Base-by-base conservation (phyloP, 2,329 filamentous ascomycete species). In the Aspergillus aculeatinus region DNA sequence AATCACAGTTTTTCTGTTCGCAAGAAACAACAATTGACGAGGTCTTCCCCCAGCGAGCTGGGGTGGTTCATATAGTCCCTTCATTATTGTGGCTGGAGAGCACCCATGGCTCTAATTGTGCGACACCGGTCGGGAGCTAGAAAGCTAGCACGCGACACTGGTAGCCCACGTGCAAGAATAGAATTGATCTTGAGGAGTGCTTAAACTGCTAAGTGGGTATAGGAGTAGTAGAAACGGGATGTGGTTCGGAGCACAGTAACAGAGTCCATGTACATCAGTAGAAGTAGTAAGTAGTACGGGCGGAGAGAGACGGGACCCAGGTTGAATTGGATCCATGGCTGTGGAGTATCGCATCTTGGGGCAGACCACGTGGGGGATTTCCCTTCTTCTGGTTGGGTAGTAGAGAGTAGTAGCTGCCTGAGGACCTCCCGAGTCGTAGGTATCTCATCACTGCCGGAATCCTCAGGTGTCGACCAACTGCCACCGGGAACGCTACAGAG, bases 21-120 rank as follows among this genome's bases (percentile, higher is more conserved):
- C 7, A 9, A 21, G 5, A 21, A 6, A 33, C 2, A 42, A 35
- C 44, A 53, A 42, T 14, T 48, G 33, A 54, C 44, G n/a, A 50
- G 16, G 29, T 23, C 19, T 10, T 19, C 12, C 39, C 11, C 29
- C 31, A 16, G 48, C 53, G 55, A 39, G 19, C 48, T 39, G 60
- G 29, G 39, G 48, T 51, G 58, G 56, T 19, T 64, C 50, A 55
- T 67, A 61, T 59, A 67, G 42, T 12, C 55, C 62, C 56, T 57
- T 67, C 65, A 66, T 67, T 23, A 66, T 67, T 23, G 19, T 52
- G 23, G 21, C 14, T 39, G 53, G 25, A 42, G 39, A 44, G 39
- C 39, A n/a, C 16, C 39, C 61, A 56, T 51, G 39, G 25, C 33
- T 35, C 11, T 54, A 51, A 47, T n/a, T n/a, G 51, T 55, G 23